Conservation (phyloP, 345 rosid genomes). For the Populus davidiana region DNA sequence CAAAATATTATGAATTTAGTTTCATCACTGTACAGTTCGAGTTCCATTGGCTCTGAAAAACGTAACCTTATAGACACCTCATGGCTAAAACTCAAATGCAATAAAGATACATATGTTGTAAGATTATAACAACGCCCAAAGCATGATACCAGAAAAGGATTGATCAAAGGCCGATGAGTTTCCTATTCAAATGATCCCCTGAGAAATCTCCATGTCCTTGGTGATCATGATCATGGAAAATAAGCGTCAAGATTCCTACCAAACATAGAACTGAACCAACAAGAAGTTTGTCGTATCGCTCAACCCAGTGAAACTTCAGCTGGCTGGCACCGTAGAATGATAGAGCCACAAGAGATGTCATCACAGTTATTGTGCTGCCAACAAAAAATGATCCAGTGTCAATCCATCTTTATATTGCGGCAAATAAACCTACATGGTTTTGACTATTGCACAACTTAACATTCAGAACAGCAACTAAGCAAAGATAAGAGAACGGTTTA, state of each 20-base stretch:
- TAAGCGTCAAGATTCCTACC: conserved; percentile 85
- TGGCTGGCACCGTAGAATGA: conserved; percentile 98
- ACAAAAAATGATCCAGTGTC: conserved; percentile 2
- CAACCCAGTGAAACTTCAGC: conserved; percentile 96
- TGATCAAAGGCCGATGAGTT: conserved; percentile 50
- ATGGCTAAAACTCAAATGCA: background rate
- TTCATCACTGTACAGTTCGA: background rate
- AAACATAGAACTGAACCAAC: conserved; percentile 91
- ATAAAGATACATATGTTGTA: background rate
- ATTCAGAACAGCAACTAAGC: background rate
- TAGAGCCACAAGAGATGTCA: conserved; percentile 94
- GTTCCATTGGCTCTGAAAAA: background rate
- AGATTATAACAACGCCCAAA: background rate
- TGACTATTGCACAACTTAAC: background rate
- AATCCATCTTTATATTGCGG: background rate
- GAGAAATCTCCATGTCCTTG: conserved; percentile 32
- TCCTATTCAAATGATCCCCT: conserved; percentile 56
- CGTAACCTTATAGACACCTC: background rate
- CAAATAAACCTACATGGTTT: background rate
- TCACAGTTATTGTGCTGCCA: conserved; percentile 84
- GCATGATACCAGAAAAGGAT: background rate
- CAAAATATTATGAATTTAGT: background rate
- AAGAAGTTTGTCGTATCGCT: conserved; percentile 88
- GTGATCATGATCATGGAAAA: conserved; percentile 82
- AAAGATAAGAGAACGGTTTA: background rate